Evolutionary conservation across 129 eudicot species (phyloP), one percentile per base, ranked within the genome.

Genomic region (Saussurea involucrata): DNA sequence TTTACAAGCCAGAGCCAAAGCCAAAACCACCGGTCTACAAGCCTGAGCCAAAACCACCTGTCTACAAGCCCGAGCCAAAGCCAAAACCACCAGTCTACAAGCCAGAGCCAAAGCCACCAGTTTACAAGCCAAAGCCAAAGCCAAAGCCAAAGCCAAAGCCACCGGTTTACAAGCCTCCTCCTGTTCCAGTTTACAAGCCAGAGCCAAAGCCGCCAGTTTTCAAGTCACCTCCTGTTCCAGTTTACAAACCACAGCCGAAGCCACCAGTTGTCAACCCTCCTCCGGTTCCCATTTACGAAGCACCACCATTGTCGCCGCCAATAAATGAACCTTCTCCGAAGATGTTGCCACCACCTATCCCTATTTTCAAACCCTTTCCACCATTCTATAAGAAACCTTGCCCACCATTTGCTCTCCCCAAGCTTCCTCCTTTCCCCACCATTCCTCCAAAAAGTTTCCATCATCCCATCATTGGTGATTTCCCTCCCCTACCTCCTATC

Each of bases 371-470:
- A 28, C 76, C 76, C 12, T 24, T 75, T 67, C 82, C 86, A 57
- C 86, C 86, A 78, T 71, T 82, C 57, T 72, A 77, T 46, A 83
- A 83, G 76, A 83, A 68, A 60, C 86, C 86, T 15, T 78, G 80
- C 76, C 86, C 86, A 68, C 86, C 86, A 8, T n/a, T 63, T 64
- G 42, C 81, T 24, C 44, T 78, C 32, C 86, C 83, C 17, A 79
- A 82, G 31, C 81, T 78, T 75, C 84, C 84, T 25, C 84, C 84
- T 66, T 65, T 58, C 4, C 64, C 64, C 9, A 58, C 27, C 64
- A 21, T 58, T 58, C 65, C 65, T 60, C 65, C 75, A 68, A 83
- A 83, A 66, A 8, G 64, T 66, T 71, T 70, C 69, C 83, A 81
- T 76, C 88, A 84, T 76, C 86, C 74, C 74, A 82, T 82, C 63